Evolutionary conservation across 352 stramenopile species (phyloP).

Genomic region (Pythium rhizo-oryzae): DNA sequence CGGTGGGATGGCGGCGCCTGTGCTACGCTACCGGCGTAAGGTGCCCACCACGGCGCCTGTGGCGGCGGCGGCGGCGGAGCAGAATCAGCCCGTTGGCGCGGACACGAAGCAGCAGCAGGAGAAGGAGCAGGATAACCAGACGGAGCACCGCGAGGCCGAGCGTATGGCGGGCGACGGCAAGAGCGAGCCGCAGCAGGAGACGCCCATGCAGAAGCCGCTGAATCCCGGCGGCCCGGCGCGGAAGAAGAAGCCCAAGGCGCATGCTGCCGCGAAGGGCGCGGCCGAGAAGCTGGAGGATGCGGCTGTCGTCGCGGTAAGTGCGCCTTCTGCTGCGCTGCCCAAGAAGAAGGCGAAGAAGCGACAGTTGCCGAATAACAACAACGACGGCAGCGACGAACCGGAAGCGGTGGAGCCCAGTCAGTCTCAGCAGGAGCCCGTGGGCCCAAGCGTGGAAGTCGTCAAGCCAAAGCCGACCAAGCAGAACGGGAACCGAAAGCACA

Average conservation of each 20-base stretch:
- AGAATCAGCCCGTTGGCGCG: not conserved
- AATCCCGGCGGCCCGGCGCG: not conserved
- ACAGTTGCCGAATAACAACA: conserved; percentile 7
- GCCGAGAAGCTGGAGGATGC: not conserved
- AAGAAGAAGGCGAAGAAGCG: conserved; percentile 30
- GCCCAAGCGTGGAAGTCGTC: not conserved
- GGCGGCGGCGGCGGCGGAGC: not conserved
- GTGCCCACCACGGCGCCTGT: conserved; percentile 17
- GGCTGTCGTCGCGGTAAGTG: not conserved
- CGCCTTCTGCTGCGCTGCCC: not conserved
- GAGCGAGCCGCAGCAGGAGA: not conserved
- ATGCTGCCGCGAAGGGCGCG: not conserved
- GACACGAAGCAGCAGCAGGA: not conserved
- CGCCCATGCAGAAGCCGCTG: conserved; percentile 8
- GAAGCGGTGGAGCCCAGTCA: not conserved
- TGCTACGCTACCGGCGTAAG: conserved; percentile 62
- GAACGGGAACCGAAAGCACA: conserved; percentile 14
- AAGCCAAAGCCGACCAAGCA: conserved; percentile 14
- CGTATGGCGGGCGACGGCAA: not conserved
- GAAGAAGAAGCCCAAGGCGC: conserved; percentile 13
- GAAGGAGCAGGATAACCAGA: conserved; percentile 34
- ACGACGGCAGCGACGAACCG: not conserved
- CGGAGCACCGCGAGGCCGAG: conserved; percentile 23
- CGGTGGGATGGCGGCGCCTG: not conserved
- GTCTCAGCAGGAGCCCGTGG: not conserved